Evolutionary conservation across 148 eudicot species (phyloP).

Genomic region (Rhododendron ferrugineum): DNA sequence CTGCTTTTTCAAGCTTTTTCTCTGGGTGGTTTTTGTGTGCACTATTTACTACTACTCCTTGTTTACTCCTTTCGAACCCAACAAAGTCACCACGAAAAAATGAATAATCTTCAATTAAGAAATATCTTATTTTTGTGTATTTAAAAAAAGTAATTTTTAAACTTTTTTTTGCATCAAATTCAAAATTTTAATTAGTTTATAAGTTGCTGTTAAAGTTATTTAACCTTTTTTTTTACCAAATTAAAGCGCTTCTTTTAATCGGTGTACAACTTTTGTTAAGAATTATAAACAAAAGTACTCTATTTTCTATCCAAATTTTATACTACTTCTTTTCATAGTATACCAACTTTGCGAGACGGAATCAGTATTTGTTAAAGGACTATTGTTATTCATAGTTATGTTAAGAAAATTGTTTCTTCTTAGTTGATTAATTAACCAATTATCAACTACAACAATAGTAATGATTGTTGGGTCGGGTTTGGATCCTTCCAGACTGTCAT

Average conservation of each 20-base stretch:
- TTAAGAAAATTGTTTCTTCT: too few species aligned
- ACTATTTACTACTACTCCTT: neutral
- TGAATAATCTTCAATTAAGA: too few species aligned
- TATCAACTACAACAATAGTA: conserved; percentile 18
- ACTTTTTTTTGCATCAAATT: too few species aligned
- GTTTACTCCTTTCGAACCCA: too few species aligned
- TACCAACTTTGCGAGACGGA: neutral
- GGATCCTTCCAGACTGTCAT: conserved; percentile 68
- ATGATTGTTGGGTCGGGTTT: conserved; percentile 46
- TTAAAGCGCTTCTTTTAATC: neutral
- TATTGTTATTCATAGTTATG: neutral
- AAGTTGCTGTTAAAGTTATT: neutral
- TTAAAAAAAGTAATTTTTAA: too few species aligned
- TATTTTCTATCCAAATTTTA: neutral
- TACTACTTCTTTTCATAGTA: neutral
- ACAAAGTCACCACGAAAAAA: neutral
- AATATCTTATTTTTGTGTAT: neutral
- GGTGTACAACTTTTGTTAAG: neutral
- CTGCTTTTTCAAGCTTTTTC: conserved; percentile 23
- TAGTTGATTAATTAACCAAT: conserved; percentile 11
- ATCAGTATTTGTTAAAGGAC: neutral
- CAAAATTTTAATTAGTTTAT: neutral
- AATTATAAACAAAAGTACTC: neutral
- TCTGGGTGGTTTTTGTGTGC: conserved; percentile 9
- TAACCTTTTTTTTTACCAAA: neutral